Percentiles rank a stretch among this genome's conserved stretches.
These are phyloP conservation scores for Cicer chorassanicum DNA, from an alignment of 306 rosid genomes.

Conservation along the genomic window DNA sequence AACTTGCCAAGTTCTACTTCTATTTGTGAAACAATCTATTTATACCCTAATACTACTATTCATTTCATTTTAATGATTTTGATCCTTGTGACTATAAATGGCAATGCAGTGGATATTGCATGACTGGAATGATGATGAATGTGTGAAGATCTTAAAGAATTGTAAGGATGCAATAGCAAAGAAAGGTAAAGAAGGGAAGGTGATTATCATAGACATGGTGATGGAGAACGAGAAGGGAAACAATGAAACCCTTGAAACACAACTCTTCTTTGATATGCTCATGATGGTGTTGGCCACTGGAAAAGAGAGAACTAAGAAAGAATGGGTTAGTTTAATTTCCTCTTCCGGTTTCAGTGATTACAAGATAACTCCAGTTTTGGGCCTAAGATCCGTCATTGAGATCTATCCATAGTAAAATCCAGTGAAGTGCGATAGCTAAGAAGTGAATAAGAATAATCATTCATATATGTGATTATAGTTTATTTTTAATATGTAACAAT, in stretches of 20 bases:
- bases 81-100: neutral
- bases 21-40: no score
- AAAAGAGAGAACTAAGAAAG: conserved; percentile 27
- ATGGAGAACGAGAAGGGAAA: neutral
- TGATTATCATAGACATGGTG: conserved; percentile 35
- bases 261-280: conserved; percentile 13
- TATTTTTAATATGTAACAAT: neutral
- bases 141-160: conserved; percentile 31
- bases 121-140: conserved; percentile 38
- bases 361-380: conserved; percentile 28
- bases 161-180: conserved; percentile 30
- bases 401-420: neutral
- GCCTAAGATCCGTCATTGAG: neutral
- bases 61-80: neutral
- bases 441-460: neutral
- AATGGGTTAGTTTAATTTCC: neutral
- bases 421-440: neutral
- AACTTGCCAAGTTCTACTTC: no score
- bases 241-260: neutral
- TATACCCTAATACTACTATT: neutral
- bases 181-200: conserved; percentile 25
- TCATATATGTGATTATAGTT: neutral
- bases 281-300: neutral
- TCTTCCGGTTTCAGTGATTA: neutral
- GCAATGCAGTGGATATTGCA: conserved; percentile 39